Evolutionary conservation across 78 protist genomes (phyloP), one percentile per base, ranked within the genome.

Genomic region (Dictyostelium firmibasis): DNA sequence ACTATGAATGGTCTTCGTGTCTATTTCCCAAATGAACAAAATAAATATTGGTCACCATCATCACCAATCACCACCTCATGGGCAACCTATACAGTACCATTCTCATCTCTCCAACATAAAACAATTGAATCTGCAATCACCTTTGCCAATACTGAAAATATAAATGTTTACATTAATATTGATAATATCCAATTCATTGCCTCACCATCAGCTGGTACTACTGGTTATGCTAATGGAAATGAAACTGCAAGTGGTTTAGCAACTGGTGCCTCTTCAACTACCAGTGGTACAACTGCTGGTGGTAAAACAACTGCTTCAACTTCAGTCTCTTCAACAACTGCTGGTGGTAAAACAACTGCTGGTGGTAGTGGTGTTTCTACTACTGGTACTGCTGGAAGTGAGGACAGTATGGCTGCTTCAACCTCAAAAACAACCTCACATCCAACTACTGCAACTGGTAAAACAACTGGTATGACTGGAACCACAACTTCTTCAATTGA

Each of bases 41-140:
- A 62, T 8, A 43, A 83, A 13, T 74, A 8, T 23, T 86, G 92
- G 92, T 25, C 84, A 23, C 92, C 92, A 77, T 29, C 25, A 4
- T 50, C 36, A 36, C 62, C 62, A 50, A 77, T 86, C 31, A 77
- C 76, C 1, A 38, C 67, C 6, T 44, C 81, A 27, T 86, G 92
- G 92, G 13, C 92, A 4, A 35, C 35, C 3, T 70, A 77, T 2
- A 77, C 85, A 2, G 85, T 86, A 14, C 38, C 29, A 23, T 86
- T 86, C 62, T n/a, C 77, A 3, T 8, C 29, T 4, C 31, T 70
- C 16, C 16, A 74, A 86, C 92, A 75, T 18, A n/a, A 38, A 31
- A 9, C 53, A 25, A 77, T 74, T 62, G 92, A 70, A 62, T 44
- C 81, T 2, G 27, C 92, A 7, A 77, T 86, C 62, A 70, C 70